These are phyloP conservation scores for Nicotiana rustica DNA, from an alignment of 305 asterid genomes.

Conservation along the genomic window DNA sequence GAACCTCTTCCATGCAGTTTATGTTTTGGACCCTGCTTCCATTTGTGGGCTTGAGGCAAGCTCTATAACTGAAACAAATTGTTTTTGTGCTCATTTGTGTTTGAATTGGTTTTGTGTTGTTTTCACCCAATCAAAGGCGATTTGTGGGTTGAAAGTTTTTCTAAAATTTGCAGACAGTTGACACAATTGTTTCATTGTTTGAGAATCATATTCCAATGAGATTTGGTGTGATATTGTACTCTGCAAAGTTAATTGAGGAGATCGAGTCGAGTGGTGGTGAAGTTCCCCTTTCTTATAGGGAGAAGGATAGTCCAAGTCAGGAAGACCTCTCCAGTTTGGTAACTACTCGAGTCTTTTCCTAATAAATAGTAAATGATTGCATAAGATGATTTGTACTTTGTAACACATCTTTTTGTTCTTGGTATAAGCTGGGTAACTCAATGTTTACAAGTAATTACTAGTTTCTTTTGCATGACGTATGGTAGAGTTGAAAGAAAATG, in stretches of 20 bases:
- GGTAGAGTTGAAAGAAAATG: neutral
- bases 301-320: conserved; percentile 48
- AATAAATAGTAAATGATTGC: conserved; percentile 13
- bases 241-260: conserved; percentile 66
- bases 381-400: neutral
- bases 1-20: conserved; percentile 94
- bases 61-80: conserved; percentile 33
- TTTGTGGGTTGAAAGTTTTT: conserved; percentile 21
- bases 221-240: conserved; percentile 95
- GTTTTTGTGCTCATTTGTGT: conserved; percentile 39
- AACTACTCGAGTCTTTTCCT: conserved; percentile 42
- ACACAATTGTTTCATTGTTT: conserved; percentile 72
- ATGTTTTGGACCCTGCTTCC: conserved; percentile 91
- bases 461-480: conserved; percentile 23
- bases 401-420: neutral
- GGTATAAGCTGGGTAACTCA: neutral
- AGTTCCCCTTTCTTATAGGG: conserved; percentile 55
- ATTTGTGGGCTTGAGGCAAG: conserved; percentile 92
- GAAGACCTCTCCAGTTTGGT: conserved; percentile 92
- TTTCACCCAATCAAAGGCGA: conserved; percentile 1
- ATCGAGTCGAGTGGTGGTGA: conserved; percentile 79
- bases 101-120: conserved; percentile 38
- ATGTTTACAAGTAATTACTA: neutral
- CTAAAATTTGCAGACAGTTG: conserved; percentile 70
- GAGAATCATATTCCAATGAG: conserved; percentile 94